phyloP scores from a whole-genome alignment of 805 yeast genomes.

The Middelhovenomyces tepae region DNA sequence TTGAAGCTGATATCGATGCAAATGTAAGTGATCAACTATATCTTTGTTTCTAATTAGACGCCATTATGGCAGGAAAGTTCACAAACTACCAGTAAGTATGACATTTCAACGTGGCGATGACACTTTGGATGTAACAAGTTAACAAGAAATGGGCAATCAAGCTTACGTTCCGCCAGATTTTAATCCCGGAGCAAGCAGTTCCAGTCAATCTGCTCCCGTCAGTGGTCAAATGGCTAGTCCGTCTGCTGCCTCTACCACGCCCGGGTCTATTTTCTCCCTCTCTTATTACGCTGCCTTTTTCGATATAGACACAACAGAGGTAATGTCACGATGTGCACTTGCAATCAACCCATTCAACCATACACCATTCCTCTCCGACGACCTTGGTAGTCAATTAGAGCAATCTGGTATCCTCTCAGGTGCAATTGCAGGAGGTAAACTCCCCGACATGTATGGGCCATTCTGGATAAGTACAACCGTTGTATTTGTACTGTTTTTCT shows the following conservation, averaged over 20 bases:
- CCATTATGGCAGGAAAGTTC: conserved; percentile 1
- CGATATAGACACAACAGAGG: conserved; percentile 59
- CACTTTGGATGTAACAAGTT: conserved; percentile 10
- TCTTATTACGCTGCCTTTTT: conserved; percentile 57
- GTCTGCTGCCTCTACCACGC: conserved; percentile 7
- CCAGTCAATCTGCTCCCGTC: conserved; percentile 8
- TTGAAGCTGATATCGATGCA: conserved; percentile 8
- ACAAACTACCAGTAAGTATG: conserved; percentile 1
- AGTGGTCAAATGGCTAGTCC: conserved; percentile 3
- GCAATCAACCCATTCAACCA: conserved; percentile 48
- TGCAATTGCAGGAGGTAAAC: conserved; percentile 31
- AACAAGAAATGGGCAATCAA: conserved; percentile 18
- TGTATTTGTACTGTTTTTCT: conserved; percentile 62
- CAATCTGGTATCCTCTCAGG: conserved; percentile 26
- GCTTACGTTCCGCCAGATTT: conserved; percentile 30
- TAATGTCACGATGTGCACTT: conserved; percentile 41
- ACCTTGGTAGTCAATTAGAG: conserved; percentile 18
- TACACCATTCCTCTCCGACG: conserved; percentile 20
- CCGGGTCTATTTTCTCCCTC: conserved; percentile 36
- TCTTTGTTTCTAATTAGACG: not conserved
- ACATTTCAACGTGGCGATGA: conserved; percentile 2
- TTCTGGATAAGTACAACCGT: conserved; percentile 86
- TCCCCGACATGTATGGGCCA: conserved; percentile 76
- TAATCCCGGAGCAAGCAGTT: conserved; percentile 11
- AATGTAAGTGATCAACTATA: not conserved